phyloP scores from a whole-genome alignment of 208 protist genomes.

The Crithidia sp. region DNA sequence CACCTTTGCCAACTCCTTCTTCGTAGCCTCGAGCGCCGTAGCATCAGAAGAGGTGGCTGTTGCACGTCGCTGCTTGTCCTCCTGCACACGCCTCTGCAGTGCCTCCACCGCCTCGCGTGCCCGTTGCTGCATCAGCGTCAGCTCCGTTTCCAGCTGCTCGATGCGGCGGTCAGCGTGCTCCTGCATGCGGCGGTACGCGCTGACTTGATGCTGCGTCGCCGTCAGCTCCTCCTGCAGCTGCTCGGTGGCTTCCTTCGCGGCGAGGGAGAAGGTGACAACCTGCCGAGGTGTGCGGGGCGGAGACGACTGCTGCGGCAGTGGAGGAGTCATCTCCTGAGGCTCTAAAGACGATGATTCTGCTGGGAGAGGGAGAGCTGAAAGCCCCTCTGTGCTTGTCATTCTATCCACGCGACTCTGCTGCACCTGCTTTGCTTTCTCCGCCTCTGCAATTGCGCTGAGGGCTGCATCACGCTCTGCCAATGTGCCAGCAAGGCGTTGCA shows the following conservation, averaged over 20 bases:
- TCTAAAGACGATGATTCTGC: not conserved
- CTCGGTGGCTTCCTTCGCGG: slow-evolving; percentile 3
- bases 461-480: not conserved
- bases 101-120: slow-evolving; percentile 1
- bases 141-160: slow-evolving; percentile 24
- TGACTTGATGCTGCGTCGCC: slow-evolving; percentile 8
- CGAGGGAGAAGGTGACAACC: slow-evolving; percentile 13
- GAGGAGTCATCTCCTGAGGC: not conserved
- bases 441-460: not conserved
- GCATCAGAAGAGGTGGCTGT: not conserved
- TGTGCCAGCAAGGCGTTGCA: not conserved
- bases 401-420: not conserved
- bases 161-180: slow-evolving; percentile 18
- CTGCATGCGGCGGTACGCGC: slow-evolving; percentile 19
- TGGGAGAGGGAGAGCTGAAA: too few species aligned
- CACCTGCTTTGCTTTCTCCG: not conserved
- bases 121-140: slow-evolving; percentile 3
- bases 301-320: not conserved
- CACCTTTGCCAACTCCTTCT: slow-evolving; percentile 1
- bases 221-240: slow-evolving; percentile 22
- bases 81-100: not conserved
- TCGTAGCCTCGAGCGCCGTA: not conserved
- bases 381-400: not conserved
- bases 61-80: not conserved
- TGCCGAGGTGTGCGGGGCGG: slow-evolving; percentile 1